Evolutionary conservation across 106 monocot genomes (phyloP), one percentile per base, ranked within the genome.

Genomic region (Allium fistulosum): DNA sequence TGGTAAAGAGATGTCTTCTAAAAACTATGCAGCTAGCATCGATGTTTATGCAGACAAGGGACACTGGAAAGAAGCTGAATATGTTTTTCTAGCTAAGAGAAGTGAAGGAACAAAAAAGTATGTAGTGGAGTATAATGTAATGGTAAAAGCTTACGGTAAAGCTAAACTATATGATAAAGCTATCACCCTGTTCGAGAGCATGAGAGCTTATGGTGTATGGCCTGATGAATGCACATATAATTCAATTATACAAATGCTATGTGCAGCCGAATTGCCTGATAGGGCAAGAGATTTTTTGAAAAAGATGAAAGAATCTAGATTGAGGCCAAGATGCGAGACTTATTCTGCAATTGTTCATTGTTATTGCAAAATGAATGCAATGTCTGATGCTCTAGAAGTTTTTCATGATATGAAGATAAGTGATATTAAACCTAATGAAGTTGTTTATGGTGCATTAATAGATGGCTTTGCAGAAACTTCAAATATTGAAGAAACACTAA

Each of bases 201-300:
- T 94, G 94, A 71, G 76, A 52, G 64, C 53, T 17, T 74, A 51
- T 53, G 94, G 94, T 26, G 61, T 66, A 5, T 87, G 78, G 82
- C 84, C 89, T 2, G 94, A 94, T 74, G 84, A 78, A 60, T 94
- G 90, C 70, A 86, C 94, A 7, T 94, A 84, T 79, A 94, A 94
- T 51, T 84, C 94, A 11, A 53, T 90, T 10, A 82, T 94, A 74
- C 87, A 94, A 66, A 90, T 94, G 94, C 80, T 90, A 61, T 76
- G 84, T 66, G 69, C 45, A 47, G 84, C 75, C 72, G 87, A 87
- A 49, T 71, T 70, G 48, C 76, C 62, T 2, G 84, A 84, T 11
- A 73, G 69, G 28, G 86, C 94, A 15, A 82, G 71, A 69, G 80
- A 80, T 26, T 14, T 82, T n/a, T 58, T 94, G 49, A 61, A 7